Conservation (phyloP, 2,329 filamentous ascomycete genomes). For the Fusarium agapanthi region DNA sequence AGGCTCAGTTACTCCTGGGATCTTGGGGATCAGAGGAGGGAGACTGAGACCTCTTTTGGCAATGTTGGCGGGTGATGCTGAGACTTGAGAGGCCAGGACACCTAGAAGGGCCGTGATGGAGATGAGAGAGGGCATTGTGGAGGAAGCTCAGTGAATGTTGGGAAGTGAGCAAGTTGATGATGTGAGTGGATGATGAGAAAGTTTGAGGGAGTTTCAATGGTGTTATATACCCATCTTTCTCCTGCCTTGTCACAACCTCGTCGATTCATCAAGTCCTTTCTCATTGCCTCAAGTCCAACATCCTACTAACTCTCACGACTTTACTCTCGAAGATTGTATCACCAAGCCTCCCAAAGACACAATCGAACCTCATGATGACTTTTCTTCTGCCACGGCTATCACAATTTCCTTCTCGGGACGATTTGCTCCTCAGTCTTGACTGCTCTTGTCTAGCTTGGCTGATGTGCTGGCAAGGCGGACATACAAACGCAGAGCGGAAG, state of each 20-base stretch:
- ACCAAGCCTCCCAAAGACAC: constrained; percentile 35
- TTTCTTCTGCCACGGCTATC: constrained; percentile 7
- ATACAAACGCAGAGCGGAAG: background rate
- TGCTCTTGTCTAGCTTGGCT: constrained; percentile 18
- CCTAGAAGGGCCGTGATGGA: constrained; percentile 31
- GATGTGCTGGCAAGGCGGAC: constrained; percentile 20
- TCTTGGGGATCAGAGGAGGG: constrained; percentile 65
- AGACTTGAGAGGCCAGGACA: constrained; percentile 24
- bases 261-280: background rate
- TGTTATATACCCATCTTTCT: constrained; percentile 23
- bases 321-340: constrained; percentile 23
- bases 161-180: constrained; percentile 33
- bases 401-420: constrained; percentile 20
- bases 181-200: constrained; percentile 24
- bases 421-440: background rate
- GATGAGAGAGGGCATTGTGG: constrained; percentile 30
- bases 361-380: constrained; percentile 4
- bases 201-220: constrained; percentile 34
- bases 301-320: background rate
- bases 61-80: constrained; percentile 20
- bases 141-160: background rate
- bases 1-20: constrained; percentile 67
- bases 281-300: background rate
- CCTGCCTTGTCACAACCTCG: background rate
- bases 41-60: constrained; percentile 48